Base-by-base conservation (phyloP, 495 filamentous ascomycete genomes). In the Penicillium atrosanguineum region DNA sequence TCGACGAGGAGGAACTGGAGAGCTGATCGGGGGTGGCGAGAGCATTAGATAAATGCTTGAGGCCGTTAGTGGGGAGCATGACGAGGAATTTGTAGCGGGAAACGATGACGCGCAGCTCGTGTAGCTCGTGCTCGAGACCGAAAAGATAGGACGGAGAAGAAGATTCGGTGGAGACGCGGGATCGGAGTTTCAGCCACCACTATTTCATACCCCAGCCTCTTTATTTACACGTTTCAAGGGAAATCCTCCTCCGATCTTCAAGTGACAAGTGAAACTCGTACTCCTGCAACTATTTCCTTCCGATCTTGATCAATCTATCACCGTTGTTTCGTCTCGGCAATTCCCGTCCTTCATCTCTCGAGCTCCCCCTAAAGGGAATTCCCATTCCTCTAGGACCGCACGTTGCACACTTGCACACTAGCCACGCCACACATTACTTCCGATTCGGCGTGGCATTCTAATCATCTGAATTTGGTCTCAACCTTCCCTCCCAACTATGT, bases 11-110 rank as follows among this genome's bases (percentile, higher is more conserved):
- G 5, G 88, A 86, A 59, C 77, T 84, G 50, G 83, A 79, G 11
- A 98, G 80, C 65, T 97, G 94, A 18, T 85, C 80, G 6, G 84
- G 73, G 15, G 91, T 92, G n/a, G 89, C 90, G 23, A 97, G 83
- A 7, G 91, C 84, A 65, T 97, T 97, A 6, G 85, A 85, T 52
- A 97, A 79, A 56, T 80, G 76, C 36, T 79, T 83, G 44, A 81
- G 55, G 7, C 67, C 65, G 21, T 56, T 62, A 26, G 63, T 44
- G 23, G 59, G 52, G 23, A 62, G 56, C 68, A 72, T 71, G 55
- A 46, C 49, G 52, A n/a, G 15, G 12, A 11, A 28, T 20, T 26
- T 25, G 44, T n/a, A 25, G 44, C 46, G 57, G 49, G 52, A 48
- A 15, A 36, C 38, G 55, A 46, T 55, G 50, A 54, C 44, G 45